A percentile compares a stretch with the other conserved stretches of the same genome.
These are phyloP conservation scores for Verticillium tricorpus DNA, from an alignment of 2,329 filamentous ascomycete species.

Conservation along the genomic window DNA sequence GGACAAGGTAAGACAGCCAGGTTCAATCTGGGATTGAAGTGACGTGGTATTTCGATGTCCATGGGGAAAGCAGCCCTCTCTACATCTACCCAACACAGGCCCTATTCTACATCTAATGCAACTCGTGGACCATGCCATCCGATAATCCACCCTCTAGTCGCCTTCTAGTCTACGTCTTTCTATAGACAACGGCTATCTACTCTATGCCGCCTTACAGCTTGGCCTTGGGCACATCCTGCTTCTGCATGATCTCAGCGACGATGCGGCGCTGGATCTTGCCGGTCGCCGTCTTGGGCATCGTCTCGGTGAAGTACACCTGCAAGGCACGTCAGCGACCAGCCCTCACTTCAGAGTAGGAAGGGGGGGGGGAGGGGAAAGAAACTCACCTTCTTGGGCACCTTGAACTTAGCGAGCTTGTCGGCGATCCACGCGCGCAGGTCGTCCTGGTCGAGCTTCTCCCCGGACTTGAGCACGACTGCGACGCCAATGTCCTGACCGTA, in stretches of 20 bases:
- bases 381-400: constrained; percentile 74
- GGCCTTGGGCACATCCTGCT: constrained; percentile 53
- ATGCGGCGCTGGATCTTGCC: constrained; percentile 84
- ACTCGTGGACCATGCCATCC: not conserved
- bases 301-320: constrained; percentile 73
- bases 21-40: no score
- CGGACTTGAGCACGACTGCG: constrained; percentile 69
- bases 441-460: constrained; percentile 48
- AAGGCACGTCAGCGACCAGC: constrained; percentile 8
- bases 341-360: not conserved
- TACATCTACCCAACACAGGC: not conserved
- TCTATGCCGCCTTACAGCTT: constrained; percentile 40
- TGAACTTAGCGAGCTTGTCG: constrained; percentile 74
- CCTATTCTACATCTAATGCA: not conserved
- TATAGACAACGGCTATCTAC: not conserved
- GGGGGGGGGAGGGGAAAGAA: not conserved
- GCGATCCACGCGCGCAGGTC: constrained; percentile 66
- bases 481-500: constrained; percentile 80
- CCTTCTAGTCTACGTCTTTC: not conserved
- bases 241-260: constrained; percentile 81
- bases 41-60: no score
- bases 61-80: not conserved
- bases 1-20: no score
- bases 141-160: not conserved
- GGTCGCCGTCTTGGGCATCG: constrained; percentile 90